These are phyloP conservation scores for Geotrichum candidum DNA, from an alignment of 1,139 yeast genomes.

Conservation along the genomic window DNA sequence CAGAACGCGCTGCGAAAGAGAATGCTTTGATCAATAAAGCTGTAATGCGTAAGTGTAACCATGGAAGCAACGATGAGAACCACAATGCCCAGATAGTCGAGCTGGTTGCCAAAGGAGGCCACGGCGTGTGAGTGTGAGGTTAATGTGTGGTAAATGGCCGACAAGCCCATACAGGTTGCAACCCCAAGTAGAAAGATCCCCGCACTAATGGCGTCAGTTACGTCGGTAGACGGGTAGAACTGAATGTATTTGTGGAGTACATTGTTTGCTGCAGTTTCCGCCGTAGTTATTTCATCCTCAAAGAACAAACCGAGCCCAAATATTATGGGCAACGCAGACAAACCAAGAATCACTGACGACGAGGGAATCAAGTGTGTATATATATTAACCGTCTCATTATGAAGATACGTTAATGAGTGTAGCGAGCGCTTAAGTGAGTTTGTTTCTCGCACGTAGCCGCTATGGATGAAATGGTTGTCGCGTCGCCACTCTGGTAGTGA, in stretches of 20 bases:
- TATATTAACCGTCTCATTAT: slow-evolving; percentile 79
- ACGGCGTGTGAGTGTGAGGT: slow-evolving; percentile 67
- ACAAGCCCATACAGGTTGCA: slow-evolving; percentile 57
- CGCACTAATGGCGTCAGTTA: slow-evolving; percentile 42
- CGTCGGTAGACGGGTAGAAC: slow-evolving; percentile 42
- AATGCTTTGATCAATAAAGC: slow-evolving; percentile 48
- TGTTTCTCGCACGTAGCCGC: slow-evolving; percentile 75
- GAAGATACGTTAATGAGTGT: slow-evolving; percentile 58
- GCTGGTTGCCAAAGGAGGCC: slow-evolving; percentile 62
- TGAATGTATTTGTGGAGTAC: slow-evolving; percentile 27
- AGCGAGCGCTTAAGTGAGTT: slow-evolving; percentile 48
- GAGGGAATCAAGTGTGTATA: slow-evolving; percentile 71
- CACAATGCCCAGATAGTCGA: slow-evolving; percentile 85
- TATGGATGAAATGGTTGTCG: slow-evolving; percentile 70
- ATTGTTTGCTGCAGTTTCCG: neutral
- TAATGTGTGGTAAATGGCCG: slow-evolving; percentile 70
- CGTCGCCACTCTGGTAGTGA: slow-evolving; percentile 77
- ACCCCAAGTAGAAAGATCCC: slow-evolving; percentile 48
- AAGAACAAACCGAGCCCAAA: slow-evolving; percentile 9
- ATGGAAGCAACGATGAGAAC: slow-evolving; percentile 69
- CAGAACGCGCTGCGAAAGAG: slow-evolving; percentile 42
- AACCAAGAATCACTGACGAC: slow-evolving; percentile 5
- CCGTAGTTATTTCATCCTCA: neutral
- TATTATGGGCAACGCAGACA: neutral
- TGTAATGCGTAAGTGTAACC: slow-evolving; percentile 63